These are phyloP conservation scores for Dalbergia oliveri DNA, from an alignment of 306 rosid genomes.

Conservation along the genomic window DNA sequence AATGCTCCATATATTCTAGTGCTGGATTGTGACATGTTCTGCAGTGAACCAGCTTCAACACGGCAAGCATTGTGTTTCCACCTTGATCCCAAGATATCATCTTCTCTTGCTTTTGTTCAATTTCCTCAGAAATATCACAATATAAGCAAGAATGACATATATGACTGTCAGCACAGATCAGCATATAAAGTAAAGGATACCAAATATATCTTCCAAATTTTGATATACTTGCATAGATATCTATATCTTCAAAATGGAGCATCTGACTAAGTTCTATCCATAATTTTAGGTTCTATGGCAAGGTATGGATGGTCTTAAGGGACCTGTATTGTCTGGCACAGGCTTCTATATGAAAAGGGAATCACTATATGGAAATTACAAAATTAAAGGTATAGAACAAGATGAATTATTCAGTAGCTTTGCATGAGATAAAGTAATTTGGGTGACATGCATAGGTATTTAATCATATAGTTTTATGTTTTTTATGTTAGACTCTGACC, in stretches of 20 bases:
- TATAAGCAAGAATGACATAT: slow-evolving; percentile 60
- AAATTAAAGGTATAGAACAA: slow-evolving; percentile 48
- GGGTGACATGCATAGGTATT: background rate
- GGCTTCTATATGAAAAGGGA: slow-evolving; percentile 66
- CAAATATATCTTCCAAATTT: slow-evolving; percentile 23
- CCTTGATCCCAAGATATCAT: slow-evolving; percentile 60
- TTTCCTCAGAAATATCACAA: slow-evolving; percentile 70
- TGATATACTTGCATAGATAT: slow-evolving; percentile 16
- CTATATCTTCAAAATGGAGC: background rate
- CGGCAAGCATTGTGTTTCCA: slow-evolving; percentile 77
- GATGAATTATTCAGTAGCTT: slow-evolving; percentile 1
- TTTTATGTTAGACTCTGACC: slow-evolving; percentile 48
- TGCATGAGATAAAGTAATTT: background rate
- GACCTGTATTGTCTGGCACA: slow-evolving; percentile 68
- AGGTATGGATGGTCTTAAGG: slow-evolving; percentile 68
- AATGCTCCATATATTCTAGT: slow-evolving; percentile 66
- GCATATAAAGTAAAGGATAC: slow-evolving; percentile 51
- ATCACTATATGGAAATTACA: slow-evolving; percentile 49
- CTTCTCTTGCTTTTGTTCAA: slow-evolving; percentile 66
- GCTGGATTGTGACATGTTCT: slow-evolving; percentile 80
- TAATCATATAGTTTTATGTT: background rate
- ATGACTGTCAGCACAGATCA: slow-evolving; percentile 61
- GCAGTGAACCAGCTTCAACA: slow-evolving; percentile 65
- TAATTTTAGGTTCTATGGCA: slow-evolving; percentile 54
- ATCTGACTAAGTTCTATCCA: background rate